These are phyloP conservation scores for Elsinoe arachidis DNA, from an alignment of 2,329 filamentous ascomycete genomes.

Conservation along the genomic window DNA sequence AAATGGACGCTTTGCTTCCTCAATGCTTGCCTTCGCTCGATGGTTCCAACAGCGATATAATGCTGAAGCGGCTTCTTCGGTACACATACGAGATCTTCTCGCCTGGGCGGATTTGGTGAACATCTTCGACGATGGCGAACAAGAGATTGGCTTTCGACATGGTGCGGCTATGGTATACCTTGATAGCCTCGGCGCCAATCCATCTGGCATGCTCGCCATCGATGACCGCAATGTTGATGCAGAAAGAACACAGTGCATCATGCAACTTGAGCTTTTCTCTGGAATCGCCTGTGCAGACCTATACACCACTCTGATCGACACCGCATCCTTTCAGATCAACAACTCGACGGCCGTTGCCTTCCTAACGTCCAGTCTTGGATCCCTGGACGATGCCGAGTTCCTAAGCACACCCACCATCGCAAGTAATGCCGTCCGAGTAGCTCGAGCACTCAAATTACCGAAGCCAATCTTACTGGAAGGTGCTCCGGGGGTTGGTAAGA, in stretches of 20 bases:
- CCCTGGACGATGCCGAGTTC: constrained; percentile 50
- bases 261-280: constrained; percentile 53
- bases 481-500: constrained; percentile 97
- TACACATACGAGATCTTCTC: constrained; percentile 87
- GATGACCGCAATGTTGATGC: constrained; percentile 59
- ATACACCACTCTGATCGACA: constrained; percentile 55
- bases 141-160: constrained; percentile 46
- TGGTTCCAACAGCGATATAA: constrained; percentile 80
- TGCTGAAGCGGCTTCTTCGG: constrained; percentile 63
- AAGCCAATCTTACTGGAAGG: constrained; percentile 94
- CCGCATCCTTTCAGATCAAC: constrained; percentile 30
- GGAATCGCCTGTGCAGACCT: constrained; percentile 50
- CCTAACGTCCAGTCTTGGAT: constrained; percentile 37
- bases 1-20: constrained; percentile 50
- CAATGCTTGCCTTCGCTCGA: constrained; percentile 77
- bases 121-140: constrained; percentile 35
- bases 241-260: constrained; percentile 65
- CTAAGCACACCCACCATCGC: constrained; percentile 85
- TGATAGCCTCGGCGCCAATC: constrained; percentile 90
- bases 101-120: constrained; percentile 94
- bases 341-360: background rate
- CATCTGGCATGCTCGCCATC: constrained; percentile 73
- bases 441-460: constrained; percentile 75
- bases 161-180: constrained; percentile 94
- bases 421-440: constrained; percentile 80